Conservation (phyloP, 352 stramenopile species). For the Hyphochytrium catenoides region DNA sequence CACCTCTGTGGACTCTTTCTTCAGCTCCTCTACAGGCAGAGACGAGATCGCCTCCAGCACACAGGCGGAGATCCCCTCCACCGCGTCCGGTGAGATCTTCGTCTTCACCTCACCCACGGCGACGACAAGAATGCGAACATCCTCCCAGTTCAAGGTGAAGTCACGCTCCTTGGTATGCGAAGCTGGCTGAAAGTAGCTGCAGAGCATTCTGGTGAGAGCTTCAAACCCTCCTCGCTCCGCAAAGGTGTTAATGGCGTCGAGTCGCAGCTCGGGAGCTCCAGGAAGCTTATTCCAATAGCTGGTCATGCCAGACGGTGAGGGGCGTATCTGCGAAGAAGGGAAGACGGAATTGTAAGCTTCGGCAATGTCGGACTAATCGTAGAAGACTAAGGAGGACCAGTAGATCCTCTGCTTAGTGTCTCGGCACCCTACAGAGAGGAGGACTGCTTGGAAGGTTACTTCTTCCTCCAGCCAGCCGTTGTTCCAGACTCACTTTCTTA, state of each 20-base stretch:
- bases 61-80: too few species aligned
- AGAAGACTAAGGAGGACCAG: conserved; percentile 6
- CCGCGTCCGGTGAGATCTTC: too few species aligned
- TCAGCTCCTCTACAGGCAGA: conserved; percentile 37
- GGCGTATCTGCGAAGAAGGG: too few species aligned
- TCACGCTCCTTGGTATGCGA: conserved; percentile 11
- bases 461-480: conserved; percentile 46
- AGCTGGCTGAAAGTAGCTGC: conserved; percentile 12
- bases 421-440: conserved; percentile 3
- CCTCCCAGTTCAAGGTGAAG: conserved; percentile 30
- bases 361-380: conserved; percentile 15
- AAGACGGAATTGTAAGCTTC: too few species aligned
- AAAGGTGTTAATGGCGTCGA: too few species aligned
- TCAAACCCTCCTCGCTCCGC: conserved; percentile 1
- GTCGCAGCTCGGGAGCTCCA: too few species aligned
- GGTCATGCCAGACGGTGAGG: too few species aligned
- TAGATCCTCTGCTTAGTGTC: conserved; percentile 8
- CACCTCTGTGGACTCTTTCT: conserved; percentile 54
- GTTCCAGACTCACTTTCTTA: conserved; percentile 44
- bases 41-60: conserved; percentile 38
- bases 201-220: background rate
- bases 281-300: too few species aligned
- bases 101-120: too few species aligned
- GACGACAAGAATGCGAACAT: conserved; percentile 45
- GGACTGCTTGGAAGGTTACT: conserved; percentile 22